These are phyloP conservation scores for Gaeumannomyces tritici DNA, from an alignment of 2,329 filamentous ascomycete genomes.

Conservation along the genomic window DNA sequence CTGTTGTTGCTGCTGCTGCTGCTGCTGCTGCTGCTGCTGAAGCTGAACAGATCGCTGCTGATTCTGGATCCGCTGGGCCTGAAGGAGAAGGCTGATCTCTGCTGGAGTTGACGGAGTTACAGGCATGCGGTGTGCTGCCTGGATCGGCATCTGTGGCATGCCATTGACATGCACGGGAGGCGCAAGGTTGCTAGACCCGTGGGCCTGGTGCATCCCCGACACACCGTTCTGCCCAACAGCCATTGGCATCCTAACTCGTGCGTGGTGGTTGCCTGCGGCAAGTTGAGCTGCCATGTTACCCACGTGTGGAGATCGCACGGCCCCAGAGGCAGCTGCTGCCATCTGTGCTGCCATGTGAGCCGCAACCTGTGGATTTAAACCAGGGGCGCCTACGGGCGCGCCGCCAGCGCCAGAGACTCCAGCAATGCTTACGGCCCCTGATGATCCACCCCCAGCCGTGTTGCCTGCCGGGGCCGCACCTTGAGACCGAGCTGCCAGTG, in stretches of 20 bases:
- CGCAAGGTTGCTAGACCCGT: slow-evolving; percentile 38
- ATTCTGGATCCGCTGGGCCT: slow-evolving; percentile 58
- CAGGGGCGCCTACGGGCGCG: neutral
- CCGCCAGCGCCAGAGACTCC: too few species aligned
- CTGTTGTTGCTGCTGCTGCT: slow-evolving; percentile 16
- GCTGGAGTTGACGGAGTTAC: slow-evolving; percentile 31
- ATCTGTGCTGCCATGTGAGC: slow-evolving; percentile 23
- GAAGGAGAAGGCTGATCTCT: slow-evolving; percentile 48
- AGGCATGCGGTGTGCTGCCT: slow-evolving; percentile 52
- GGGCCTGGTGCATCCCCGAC: slow-evolving; percentile 31
- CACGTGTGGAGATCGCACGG: slow-evolving; percentile 21
- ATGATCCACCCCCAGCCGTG: too few species aligned
- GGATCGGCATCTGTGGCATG: slow-evolving; percentile 55
- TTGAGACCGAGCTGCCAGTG: slow-evolving; percentile 4
- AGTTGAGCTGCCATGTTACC: slow-evolving; percentile 32
- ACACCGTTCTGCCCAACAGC: slow-evolving; percentile 43
- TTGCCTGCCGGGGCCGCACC: neutral
- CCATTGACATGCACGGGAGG: slow-evolving; percentile 52
- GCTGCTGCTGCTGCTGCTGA: slow-evolving; percentile 14
- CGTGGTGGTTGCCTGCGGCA: slow-evolving; percentile 31
- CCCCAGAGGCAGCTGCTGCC: slow-evolving; percentile 14
- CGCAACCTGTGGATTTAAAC: neutral
- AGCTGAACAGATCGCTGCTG: slow-evolving; percentile 41
- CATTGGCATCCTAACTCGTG: slow-evolving; percentile 42
- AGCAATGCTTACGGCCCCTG: neutral